A percentile compares a stretch with the other conserved stretches of the same genome.
Evolutionary conservation across 2,329 filamentous ascomycete genomes (phyloP).

Genomic region (Gremmenia infestans): DNA sequence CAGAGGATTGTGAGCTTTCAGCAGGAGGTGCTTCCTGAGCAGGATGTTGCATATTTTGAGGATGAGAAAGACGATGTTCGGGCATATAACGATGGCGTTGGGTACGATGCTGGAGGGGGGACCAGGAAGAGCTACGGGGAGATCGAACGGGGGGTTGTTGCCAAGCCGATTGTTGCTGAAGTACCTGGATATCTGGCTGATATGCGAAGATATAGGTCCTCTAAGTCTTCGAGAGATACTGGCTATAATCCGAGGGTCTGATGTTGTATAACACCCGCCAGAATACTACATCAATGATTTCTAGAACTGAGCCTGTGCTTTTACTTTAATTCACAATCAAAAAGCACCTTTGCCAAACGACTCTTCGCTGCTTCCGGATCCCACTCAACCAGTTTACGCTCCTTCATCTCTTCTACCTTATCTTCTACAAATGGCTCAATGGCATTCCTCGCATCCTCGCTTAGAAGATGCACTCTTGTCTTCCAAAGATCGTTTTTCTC

Average conservation of each 20-base stretch:
- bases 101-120: not conserved
- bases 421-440: constrained; percentile 31
- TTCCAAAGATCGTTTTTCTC: constrained; percentile 21
- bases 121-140: not conserved
- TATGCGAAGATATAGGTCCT: constrained; percentile 5
- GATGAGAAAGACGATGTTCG: not conserved
- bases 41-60: not conserved
- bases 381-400: constrained; percentile 27
- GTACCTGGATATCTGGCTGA: constrained; percentile 8
- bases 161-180: not conserved
- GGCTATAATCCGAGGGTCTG: not conserved
- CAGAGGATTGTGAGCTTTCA: not conserved
- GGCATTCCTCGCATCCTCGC: constrained; percentile 14
- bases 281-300: too few relatives aligned
- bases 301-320: not conserved
- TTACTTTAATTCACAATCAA: not conserved
- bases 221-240: not conserved
- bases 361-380: constrained; percentile 17
- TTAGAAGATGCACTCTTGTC: constrained; percentile 27
- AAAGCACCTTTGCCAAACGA: constrained; percentile 15
- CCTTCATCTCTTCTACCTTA: constrained; percentile 30
- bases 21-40: not conserved
- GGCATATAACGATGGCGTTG: not conserved
- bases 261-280: not conserved
- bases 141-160: not conserved